Evolutionary conservation across 805 yeast species (phyloP).

Genomic region (Wickerhamiella australiensis): DNA sequence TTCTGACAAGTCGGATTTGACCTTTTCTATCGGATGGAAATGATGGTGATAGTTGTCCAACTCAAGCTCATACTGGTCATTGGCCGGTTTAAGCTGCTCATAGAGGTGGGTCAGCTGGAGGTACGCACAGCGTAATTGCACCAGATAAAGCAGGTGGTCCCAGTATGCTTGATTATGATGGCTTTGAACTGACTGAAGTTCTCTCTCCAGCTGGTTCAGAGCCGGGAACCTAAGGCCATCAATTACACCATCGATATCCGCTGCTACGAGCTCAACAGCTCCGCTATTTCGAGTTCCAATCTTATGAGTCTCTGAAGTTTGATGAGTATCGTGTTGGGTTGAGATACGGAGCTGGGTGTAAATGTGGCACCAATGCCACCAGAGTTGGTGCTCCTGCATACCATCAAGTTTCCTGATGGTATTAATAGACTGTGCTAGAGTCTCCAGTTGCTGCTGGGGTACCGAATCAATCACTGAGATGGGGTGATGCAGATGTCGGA

Average conservation of each 20-base stretch:
- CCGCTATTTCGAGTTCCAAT: neutral
- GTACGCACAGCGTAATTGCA: conserved; percentile 3
- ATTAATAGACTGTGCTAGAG: neutral
- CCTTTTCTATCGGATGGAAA: neutral
- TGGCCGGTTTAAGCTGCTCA: neutral
- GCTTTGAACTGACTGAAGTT: neutral
- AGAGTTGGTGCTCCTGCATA: neutral
- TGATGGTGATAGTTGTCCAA: neutral
- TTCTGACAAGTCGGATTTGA: neutral
- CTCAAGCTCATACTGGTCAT: neutral
- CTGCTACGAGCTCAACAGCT: neutral
- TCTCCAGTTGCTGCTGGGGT: conserved; percentile 2
- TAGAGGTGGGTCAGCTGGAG: neutral
- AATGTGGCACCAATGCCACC: conserved; percentile 10
- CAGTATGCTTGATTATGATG: neutral
- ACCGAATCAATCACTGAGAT: conserved; percentile 8
- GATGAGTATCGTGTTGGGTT: neutral
- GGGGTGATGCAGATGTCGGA: conserved; percentile 7
- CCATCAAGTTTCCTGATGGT: neutral
- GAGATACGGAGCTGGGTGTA: conserved; percentile 6
- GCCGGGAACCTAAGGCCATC: neutral
- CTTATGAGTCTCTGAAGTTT: neutral
- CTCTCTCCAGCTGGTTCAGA: neutral
- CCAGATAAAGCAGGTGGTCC: conserved; percentile 8
- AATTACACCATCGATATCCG: conserved; percentile 4